Evolutionary conservation across 345 rosid species (phyloP), one percentile per base, ranked within the genome.

Genomic region (Aquilaria malaccensis): DNA sequence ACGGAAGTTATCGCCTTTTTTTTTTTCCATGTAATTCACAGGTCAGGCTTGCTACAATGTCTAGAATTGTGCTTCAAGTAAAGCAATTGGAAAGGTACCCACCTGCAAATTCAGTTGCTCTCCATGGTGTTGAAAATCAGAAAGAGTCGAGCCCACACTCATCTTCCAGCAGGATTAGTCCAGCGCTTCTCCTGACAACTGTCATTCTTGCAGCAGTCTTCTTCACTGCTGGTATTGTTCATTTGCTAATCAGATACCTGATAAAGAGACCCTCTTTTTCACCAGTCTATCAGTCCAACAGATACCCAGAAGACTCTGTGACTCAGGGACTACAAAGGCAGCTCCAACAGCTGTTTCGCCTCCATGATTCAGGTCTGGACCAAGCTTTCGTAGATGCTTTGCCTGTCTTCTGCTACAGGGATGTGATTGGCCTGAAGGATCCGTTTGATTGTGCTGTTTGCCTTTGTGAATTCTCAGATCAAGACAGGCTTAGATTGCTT

Each of bases 401-500:
- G 55, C 97, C 96, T 6, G 72, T 91, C 46, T 91, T 91, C 64
- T 55, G 65, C 37, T 91, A 79, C 74, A 77, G 72, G 67, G 83
- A 87, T 45, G 64, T 85, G 61, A 73, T 70, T 57, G 95, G 96
- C 11, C 66, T 74, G 54, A 84, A 85, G 67, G 85, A 87, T 61
- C 81, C 86, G 51, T 85, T 83, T 48, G 96, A 87, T 71, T 91
- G 97, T 52, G 78, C 93, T 30, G 87, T 91, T 70, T 88, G 96
- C 69, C 71, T 88, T 2, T 76, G 76, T 60, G 96, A 85, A 61
- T 88, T 83, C 73, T 76, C 74, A 1, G 78, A 76, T 30, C 62
- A 55, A 0, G 87, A 88, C 72, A 81, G 72, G 69, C 86, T 88
- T 46, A 78, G 91, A 76, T 67, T 88, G 78, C 78, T 88, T 50